A percentile compares a stretch with the other conserved stretches of the same genome.
Conservation (phyloP, 148 eudicot species). For the Rhododendron simsii region DNA sequence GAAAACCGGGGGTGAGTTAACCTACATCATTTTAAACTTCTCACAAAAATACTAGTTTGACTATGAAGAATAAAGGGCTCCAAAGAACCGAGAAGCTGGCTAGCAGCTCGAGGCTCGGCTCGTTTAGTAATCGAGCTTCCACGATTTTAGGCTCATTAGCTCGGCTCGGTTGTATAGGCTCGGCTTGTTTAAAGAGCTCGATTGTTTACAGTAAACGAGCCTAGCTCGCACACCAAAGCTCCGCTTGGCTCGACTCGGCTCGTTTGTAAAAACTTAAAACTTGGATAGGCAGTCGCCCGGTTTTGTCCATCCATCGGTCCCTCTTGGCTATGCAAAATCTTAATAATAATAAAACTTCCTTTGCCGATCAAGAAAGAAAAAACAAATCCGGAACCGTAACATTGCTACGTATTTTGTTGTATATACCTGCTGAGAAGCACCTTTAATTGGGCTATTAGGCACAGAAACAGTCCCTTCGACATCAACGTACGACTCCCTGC, state of each 20-base stretch:
- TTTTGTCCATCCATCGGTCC: neutral
- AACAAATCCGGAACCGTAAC: neutral
- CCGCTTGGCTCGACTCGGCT: neutral
- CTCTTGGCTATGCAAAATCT: no score
- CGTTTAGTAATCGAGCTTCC: neutral
- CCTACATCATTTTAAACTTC: neutral
- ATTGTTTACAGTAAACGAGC: no score
- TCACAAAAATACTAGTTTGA: neutral
- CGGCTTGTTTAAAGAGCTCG: neutral
- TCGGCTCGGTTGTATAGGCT: neutral
- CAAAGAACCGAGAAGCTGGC: neutral
- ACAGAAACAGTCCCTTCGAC: slow-evolving; percentile 61
- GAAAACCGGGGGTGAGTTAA: neutral
- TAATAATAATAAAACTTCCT: neutral
- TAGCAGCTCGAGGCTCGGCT: neutral
- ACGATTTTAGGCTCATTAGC: no score
- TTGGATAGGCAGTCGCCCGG: neutral
- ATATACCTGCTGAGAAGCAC: slow-evolving; percentile 76
- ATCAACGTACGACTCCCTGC: slow-evolving; percentile 60
- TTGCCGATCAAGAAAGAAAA: neutral
- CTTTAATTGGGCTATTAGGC: slow-evolving; percentile 51
- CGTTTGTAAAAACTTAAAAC: neutral
- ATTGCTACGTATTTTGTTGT: neutral
- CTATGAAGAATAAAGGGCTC: neutral
- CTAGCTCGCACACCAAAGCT: neutral